Evolutionary conservation across 805 yeast species (phyloP), one percentile per base, ranked within the genome.

Genomic region (Candida quercuum): DNA sequence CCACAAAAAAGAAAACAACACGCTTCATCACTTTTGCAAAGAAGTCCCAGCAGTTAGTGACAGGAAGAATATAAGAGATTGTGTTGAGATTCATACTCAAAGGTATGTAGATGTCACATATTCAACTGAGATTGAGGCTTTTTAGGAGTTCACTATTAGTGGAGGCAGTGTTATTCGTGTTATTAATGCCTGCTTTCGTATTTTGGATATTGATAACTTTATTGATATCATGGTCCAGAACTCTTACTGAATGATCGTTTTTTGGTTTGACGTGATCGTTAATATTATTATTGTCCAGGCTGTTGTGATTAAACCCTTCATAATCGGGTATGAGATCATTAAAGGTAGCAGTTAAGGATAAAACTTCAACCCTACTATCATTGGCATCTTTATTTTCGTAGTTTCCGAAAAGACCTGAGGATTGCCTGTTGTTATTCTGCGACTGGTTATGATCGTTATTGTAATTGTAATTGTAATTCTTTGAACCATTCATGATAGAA

Each of bases 341-440:
- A 36, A 64, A 64, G 32, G 66, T 58, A 6, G 71, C 69, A 5
- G 67, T 64, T 31, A 66, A 37, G 1, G 69, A 62, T 12, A 64
- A 38, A 5, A 63, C 69, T 41, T 64, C 71, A 5, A 64, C 67
- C 36, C 37, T 32, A 19, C 40, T 39, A 9, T 19, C 33, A 27
- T 38, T 39, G 6, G 38, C 32, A 14, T 30, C 36, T 19, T 18
- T 20, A 6, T 28, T 22, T 26, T 38, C 35, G 16, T 36, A 29
- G 11, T 35, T 36, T 1, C 43, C 42, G 25, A 41, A 41, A 7
- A 41, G 16, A 12, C 32, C 32, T 5, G 32, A 29, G 9, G 23
- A n/a, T 17, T 29, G 32, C 20, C 20, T 18, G n/a, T 28, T 17
- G 5, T 17, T 7, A 9, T n/a, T 11, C 6, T 26, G 16, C 24